phyloP scores from a whole-genome alignment of 768 basidiomycete species.

The Termitomyces sp. region DNA sequence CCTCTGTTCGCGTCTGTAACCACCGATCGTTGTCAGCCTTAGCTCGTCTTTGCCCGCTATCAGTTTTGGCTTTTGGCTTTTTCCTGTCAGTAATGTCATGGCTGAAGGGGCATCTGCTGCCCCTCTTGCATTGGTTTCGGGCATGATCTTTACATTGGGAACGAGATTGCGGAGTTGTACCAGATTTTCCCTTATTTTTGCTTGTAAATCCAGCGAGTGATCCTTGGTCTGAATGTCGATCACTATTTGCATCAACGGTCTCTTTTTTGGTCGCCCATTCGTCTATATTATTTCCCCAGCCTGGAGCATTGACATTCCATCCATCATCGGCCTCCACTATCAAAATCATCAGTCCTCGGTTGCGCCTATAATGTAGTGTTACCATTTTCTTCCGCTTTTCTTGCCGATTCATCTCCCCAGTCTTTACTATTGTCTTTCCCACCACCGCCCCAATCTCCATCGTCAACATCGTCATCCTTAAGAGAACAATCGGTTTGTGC shows the following conservation, averaged over 20 bases:
- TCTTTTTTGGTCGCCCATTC: neutral
- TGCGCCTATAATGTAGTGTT: neutral
- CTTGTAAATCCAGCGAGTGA: neutral
- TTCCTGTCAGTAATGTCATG: neutral
- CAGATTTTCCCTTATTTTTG: neutral
- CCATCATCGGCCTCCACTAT: constrained; percentile 3
- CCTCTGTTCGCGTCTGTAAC: neutral
- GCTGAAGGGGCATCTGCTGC: neutral
- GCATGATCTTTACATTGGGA: neutral
- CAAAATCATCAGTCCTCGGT: neutral
- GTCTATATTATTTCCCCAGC: neutral
- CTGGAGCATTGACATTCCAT: constrained; percentile 3
- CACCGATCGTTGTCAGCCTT: neutral
- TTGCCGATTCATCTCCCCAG: neutral
- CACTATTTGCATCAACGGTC: neutral
- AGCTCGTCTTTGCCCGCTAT: neutral
- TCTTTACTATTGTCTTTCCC: constrained; percentile 1
- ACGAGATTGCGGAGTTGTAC: neutral
- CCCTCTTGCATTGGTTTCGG: neutral
- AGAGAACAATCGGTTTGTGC: neutral
- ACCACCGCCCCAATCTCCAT: constrained; percentile 11
- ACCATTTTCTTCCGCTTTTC: neutral
- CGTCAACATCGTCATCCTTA: neutral
- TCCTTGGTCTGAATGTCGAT: neutral
- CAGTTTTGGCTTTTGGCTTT: neutral